These are phyloP conservation scores for Herpotrichia juniperi DNA, from an alignment of 2,329 filamentous ascomycete species.

Conservation along the genomic window DNA sequence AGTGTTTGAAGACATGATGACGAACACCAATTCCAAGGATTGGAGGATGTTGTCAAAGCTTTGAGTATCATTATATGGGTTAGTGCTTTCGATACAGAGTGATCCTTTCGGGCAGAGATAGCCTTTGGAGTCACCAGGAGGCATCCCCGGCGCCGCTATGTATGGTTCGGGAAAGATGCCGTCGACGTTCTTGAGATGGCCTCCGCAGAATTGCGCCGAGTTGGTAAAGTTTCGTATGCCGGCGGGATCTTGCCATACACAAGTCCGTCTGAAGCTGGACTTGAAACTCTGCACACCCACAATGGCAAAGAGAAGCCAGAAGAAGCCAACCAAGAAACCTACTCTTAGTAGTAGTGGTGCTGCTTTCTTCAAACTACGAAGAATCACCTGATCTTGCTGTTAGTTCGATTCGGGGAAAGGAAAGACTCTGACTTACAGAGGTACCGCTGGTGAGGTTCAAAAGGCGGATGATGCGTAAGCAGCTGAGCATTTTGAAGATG, in stretches of 20 bases:
- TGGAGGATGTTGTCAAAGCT: conserved; percentile 95
- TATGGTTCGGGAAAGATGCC: conserved; percentile 63
- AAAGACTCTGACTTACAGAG: conserved; percentile 63
- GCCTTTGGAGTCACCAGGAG: conserved; percentile 68
- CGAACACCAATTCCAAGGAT: conserved; percentile 92
- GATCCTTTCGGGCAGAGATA: conserved; percentile 87
- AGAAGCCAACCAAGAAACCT: conserved; percentile 92
- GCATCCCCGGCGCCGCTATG: conserved; percentile 59
- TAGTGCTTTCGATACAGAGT: conserved; percentile 77
- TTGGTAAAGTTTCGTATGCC: conserved; percentile 60
- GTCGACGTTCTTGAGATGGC: conserved; percentile 63
- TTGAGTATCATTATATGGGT: conserved; percentile 83
- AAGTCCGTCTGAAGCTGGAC: conserved; percentile 56
- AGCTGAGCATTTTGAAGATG: conserved; percentile 95
- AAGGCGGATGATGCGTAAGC: conserved; percentile 89
- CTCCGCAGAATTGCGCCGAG: conserved; percentile 80
- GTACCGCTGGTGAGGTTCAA: conserved; percentile 92
- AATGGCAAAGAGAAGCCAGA: conserved; percentile 97
- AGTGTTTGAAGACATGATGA: conserved; percentile 98
- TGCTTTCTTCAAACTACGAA: conserved; percentile 93
- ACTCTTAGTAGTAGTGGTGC: conserved; percentile 91
- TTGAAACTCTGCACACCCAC: conserved; percentile 94
- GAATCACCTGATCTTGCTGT: conserved; percentile 71
- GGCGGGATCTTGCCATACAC: conserved; percentile 59
- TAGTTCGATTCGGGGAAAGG: conserved; percentile 1